Base-by-base conservation (phyloP, 352 stramenopile genomes). In the Globisporangium acanthophoron region DNA sequence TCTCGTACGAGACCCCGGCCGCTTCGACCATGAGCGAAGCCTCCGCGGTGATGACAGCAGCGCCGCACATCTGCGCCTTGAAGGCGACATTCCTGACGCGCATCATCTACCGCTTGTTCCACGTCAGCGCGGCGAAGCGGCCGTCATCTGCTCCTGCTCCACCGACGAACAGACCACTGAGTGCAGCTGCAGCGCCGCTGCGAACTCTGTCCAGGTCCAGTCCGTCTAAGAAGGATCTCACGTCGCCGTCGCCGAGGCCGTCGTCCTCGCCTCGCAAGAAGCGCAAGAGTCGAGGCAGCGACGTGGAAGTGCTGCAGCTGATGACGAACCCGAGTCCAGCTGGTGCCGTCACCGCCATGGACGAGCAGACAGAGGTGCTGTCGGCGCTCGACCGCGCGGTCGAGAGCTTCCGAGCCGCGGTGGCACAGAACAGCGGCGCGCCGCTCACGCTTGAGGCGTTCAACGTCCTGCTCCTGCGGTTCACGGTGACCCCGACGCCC, bases 21-120 rank as follows among this genome's bases (percentile, higher is more conserved):
- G 8, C 21, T n/a, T 29, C n/a, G 16, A 27, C 0, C 15, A 5
- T 39, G 9, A 50, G 41, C 2, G 35, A 29, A 5, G 43, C 31
- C 13, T 29, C 47, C 0, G 6, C 52, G 24, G 24, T 27, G 24
- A 27, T 27, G 1, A 3, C 53, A 13, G 20, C 29, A 2, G 16
- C 51, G 8, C 56, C 54, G 27, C 74, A 70, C 39, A 41, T 87
- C 18, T 89, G 79, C 39, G 60, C 70, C 6, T 46, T 89, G 1
- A 87, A 87, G 39, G 76, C 74, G 5, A 69, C 68, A 3, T 89
- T 81, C 52, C 46, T 87, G 13, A 69, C 69, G 20, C 62, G 79
- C n/a, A 65, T 69, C 6, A 67, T 86, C 39, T 87, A 71, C 54
- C 71, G 76, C 3, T 46, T 79, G 4, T 52, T 87, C 4, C 66